Percentiles rank a stretch among this genome's conserved stretches.
Evolutionary conservation across 306 rosid species (phyloP).

Genomic region (Echinosophora koreensis): DNA sequence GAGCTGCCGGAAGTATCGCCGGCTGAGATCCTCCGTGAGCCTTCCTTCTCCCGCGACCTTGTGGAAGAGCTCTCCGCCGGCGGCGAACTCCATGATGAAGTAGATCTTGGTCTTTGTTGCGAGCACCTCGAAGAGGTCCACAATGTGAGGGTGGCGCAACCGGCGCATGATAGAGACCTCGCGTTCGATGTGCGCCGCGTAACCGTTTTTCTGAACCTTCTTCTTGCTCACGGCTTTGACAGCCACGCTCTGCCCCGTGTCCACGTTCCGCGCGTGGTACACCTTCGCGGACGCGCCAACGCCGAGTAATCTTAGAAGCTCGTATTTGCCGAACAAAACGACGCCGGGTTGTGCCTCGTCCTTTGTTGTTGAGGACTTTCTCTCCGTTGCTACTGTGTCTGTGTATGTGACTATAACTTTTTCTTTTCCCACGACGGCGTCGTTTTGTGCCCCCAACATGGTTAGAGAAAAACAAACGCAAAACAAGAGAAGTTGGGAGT

Average conservation of each 20-base stretch:
- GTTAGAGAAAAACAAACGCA: background rate
- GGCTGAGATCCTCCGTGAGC: conserved; percentile 71
- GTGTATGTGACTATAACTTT: background rate
- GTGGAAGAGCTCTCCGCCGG: conserved; percentile 70
- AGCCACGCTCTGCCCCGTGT: conserved; percentile 68
- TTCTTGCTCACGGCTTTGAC: conserved; percentile 69
- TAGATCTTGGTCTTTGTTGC: conserved; percentile 79
- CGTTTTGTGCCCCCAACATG: conserved; percentile 5
- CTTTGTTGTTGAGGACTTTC: background rate
- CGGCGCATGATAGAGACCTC: conserved; percentile 83
- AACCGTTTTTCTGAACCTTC: conserved; percentile 51
- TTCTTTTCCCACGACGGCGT: background rate
- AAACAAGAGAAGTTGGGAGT: too few species aligned
- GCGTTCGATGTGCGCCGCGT: conserved; percentile 62
- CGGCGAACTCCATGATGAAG: conserved; percentile 74
- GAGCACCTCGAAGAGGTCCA: conserved; percentile 63
- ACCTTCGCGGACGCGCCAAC: conserved; percentile 79
- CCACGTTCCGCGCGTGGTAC: conserved; percentile 62
- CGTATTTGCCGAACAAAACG: conserved; percentile 55
- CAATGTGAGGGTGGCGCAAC: conserved; percentile 66
- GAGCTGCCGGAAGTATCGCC: conserved; percentile 71
- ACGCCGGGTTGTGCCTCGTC: background rate
- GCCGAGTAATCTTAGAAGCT: conserved; percentile 62
- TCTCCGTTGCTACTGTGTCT: background rate
- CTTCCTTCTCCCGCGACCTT: conserved; percentile 56